These are phyloP conservation scores for Suhomyces bolitotheri DNA, from an alignment of 1,139 yeast genomes.

Conservation along the genomic window DNA sequence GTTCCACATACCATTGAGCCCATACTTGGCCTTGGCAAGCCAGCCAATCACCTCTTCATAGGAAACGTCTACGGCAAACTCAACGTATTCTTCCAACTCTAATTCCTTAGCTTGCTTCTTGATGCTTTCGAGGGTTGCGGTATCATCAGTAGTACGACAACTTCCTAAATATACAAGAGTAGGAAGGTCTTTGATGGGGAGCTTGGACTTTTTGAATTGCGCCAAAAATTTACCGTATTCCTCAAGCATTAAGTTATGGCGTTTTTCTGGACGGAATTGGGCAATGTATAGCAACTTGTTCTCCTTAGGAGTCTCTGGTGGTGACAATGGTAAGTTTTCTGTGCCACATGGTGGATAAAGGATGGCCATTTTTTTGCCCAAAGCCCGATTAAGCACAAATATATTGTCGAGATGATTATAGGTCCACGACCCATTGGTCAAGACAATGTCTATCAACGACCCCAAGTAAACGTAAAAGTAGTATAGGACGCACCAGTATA, in stretches of 20 bases:
- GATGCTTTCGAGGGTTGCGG: slow-evolving; percentile 54
- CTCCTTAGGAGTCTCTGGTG: slow-evolving; percentile 33
- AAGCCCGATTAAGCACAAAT: slow-evolving; percentile 48
- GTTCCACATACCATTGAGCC: slow-evolving; percentile 98
- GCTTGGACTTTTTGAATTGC: slow-evolving; percentile 20
- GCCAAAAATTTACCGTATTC: slow-evolving; percentile 59
- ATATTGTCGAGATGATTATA: slow-evolving; percentile 63
- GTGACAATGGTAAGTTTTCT: slow-evolving; percentile 38
- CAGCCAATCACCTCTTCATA: slow-evolving; percentile 60
- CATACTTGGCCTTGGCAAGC: slow-evolving; percentile 64
- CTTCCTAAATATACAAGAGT: slow-evolving; percentile 80
- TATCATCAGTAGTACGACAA: slow-evolving; percentile 71
- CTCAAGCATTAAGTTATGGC: slow-evolving; percentile 69
- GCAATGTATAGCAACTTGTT: slow-evolving; percentile 76
- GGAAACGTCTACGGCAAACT: slow-evolving; percentile 75
- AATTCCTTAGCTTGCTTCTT: slow-evolving; percentile 47
- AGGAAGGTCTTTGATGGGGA: slow-evolving; percentile 33
- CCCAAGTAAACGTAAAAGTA: slow-evolving; percentile 68
- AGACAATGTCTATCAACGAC: slow-evolving; percentile 59
- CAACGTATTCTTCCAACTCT: slow-evolving; percentile 50
- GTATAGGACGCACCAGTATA: slow-evolving; percentile 72
- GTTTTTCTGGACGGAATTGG: slow-evolving; percentile 94
- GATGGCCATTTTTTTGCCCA: slow-evolving; percentile 37
- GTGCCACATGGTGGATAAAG: slow-evolving; percentile 90
- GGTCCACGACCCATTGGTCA: slow-evolving; percentile 94